Percentiles rank a stretch among this genome's conserved stretches.
Conservation (phyloP, 129 eudicot species). For the Tanacetum coccineum region DNA sequence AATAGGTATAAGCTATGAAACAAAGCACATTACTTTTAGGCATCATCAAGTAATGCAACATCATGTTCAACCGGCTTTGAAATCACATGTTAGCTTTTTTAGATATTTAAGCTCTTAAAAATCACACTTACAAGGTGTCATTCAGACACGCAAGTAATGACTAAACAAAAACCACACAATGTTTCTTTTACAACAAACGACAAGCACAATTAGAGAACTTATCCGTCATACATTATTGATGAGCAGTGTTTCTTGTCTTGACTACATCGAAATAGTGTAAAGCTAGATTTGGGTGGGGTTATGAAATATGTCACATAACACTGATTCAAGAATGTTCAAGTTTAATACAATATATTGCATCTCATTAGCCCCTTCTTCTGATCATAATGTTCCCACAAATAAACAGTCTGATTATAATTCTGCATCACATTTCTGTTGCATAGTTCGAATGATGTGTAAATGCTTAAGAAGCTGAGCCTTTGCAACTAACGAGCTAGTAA, state of each 20-base stretch:
- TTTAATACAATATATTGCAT: neutral
- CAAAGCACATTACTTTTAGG: neutral
- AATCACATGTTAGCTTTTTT: too few relatives aligned
- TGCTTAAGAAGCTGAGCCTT: neutral
- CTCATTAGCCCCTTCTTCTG: slow-evolving; percentile 83
- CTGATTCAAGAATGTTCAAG: neutral
- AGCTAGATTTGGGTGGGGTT: neutral
- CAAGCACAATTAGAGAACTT: neutral
- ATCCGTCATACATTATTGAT: neutral
- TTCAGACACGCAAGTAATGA: neutral
- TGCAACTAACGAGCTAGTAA: neutral
- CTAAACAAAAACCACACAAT: neutral
- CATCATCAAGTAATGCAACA: neutral
- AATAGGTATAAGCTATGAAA: too few relatives aligned
- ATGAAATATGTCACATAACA: neutral
- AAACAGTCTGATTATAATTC: slow-evolving; percentile 71
- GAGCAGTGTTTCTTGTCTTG: neutral
- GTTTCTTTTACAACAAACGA: neutral
- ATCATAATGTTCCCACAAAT: slow-evolving; percentile 92
- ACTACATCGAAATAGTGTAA: neutral
- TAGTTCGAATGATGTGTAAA: neutral
- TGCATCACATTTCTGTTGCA: slow-evolving; percentile 65
- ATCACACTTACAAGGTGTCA: too few relatives aligned
- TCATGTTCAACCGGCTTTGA: neutral
- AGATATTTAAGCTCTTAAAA: too few relatives aligned